phyloP scores from a whole-genome alignment of 2,329 filamentous ascomycete species.

The Ramularia endophylla region DNA sequence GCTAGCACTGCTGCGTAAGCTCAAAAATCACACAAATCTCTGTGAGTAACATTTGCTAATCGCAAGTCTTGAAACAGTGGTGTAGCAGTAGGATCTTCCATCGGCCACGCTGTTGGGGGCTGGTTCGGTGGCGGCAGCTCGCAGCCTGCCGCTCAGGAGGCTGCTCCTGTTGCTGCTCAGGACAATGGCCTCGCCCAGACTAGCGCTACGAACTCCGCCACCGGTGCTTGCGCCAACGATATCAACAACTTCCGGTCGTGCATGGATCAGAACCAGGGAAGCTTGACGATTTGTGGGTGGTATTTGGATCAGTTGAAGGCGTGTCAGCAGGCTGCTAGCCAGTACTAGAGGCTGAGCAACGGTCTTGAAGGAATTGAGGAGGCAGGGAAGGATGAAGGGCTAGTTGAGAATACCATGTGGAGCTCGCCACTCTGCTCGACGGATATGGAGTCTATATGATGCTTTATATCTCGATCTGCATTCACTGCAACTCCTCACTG shows the following conservation, averaged over 20 bases:
- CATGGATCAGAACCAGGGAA: slow-evolving; percentile 91
- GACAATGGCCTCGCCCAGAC: slow-evolving; percentile 29
- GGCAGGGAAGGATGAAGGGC: too few relatives aligned
- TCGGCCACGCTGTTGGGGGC: slow-evolving; percentile 90
- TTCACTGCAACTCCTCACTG: too few relatives aligned
- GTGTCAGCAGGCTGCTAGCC: slow-evolving; percentile 43
- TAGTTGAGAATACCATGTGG: too few relatives aligned
- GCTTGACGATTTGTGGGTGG: slow-evolving; percentile 95
- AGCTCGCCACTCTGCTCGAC: too few relatives aligned
- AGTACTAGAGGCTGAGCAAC: slow-evolving; percentile 36
- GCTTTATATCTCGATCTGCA: too few relatives aligned
- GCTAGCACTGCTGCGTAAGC: slow-evolving; percentile 95
- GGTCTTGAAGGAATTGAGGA: not conserved
- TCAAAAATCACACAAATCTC: not conserved
- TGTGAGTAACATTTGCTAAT: slow-evolving; percentile 21
- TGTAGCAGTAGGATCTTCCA: slow-evolving; percentile 90
- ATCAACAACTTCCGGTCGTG: slow-evolving; percentile 86
- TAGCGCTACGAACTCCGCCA: slow-evolving; percentile 30
- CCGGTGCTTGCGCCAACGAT: slow-evolving; percentile 62
- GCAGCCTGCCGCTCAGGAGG: slow-evolving; percentile 44
- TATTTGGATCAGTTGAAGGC: slow-evolving; percentile 82
- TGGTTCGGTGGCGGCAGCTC: slow-evolving; percentile 66
- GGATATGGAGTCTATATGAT: too few relatives aligned
- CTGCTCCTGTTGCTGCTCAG: slow-evolving; percentile 18
- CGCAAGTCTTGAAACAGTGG: slow-evolving; percentile 54